Evolutionary conservation across 306 rosid genomes (phyloP).

Genomic region (Corylus heterophylla): DNA sequence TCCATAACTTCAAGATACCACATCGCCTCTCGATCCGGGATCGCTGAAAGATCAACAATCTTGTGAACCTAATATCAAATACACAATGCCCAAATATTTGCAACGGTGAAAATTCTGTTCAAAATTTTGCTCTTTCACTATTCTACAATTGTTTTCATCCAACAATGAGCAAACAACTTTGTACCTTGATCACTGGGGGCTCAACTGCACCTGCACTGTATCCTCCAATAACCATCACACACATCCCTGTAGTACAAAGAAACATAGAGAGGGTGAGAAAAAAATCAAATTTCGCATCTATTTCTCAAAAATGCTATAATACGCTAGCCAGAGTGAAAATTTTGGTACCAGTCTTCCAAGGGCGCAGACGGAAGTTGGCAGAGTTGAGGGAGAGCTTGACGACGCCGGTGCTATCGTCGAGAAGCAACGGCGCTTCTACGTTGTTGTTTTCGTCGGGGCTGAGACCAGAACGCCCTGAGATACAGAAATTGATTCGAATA

Average conservation of each 20-base stretch:
- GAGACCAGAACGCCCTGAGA: too few relatives aligned
- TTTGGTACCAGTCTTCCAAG: slow-evolving; percentile 55
- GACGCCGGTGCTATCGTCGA: too few relatives aligned
- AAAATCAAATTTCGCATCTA: background rate
- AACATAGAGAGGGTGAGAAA: too few relatives aligned
- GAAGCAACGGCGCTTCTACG: too few relatives aligned
- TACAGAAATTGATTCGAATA: too few relatives aligned
- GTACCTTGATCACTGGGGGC: slow-evolving; percentile 60
- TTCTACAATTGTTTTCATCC: too few relatives aligned
- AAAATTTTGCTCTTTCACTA: too few relatives aligned
- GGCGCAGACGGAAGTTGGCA: slow-evolving; percentile 50
- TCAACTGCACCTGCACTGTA: slow-evolving; percentile 33
- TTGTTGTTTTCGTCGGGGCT: too few relatives aligned
- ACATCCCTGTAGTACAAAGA: slow-evolving; percentile 56
- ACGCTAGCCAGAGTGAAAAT: background rate
- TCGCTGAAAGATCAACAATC: slow-evolving; percentile 84
- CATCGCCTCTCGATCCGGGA: slow-evolving; percentile 81
- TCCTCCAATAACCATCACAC: slow-evolving; percentile 37
- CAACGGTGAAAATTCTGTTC: too few relatives aligned
- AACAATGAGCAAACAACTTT: background rate
- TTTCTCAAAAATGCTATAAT: background rate
- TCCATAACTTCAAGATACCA: slow-evolving; percentile 96
- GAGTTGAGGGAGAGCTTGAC: slow-evolving; percentile 25
- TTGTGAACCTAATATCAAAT: slow-evolving; percentile 62
- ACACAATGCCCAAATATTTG: background rate